phyloP scores from a whole-genome alignment of 768 basidiomycete genomes.

The Suillus ampliporus region DNA sequence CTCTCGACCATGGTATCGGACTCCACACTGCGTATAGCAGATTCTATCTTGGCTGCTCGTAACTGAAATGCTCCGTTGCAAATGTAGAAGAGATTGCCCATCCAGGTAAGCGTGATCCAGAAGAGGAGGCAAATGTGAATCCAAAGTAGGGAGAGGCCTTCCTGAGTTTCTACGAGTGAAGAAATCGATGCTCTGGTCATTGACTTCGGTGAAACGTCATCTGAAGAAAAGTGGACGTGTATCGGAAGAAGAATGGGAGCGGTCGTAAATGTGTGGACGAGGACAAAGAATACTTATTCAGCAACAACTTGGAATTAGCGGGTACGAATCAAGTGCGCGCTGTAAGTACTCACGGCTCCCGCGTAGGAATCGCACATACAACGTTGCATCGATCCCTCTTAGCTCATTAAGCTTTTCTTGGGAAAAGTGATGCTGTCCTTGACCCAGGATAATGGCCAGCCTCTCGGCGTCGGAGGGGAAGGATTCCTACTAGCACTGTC shows the following conservation, averaged over 20 bases:
- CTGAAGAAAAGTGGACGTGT: conserved; percentile 65
- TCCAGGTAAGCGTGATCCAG: conserved; percentile 77
- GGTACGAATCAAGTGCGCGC: background rate
- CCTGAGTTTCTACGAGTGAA: conserved; percentile 59
- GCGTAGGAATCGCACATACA: conserved; percentile 76
- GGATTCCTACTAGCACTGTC: conserved; percentile 41
- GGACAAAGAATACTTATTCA: conserved; percentile 64
- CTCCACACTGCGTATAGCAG: conserved; percentile 40
- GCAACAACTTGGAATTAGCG: background rate
- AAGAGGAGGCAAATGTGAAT: conserved; percentile 75
- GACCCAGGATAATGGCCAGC: conserved; percentile 77
- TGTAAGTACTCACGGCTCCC: conserved; percentile 62
- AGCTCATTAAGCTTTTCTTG: conserved; percentile 66
- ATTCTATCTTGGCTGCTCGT: conserved; percentile 60
- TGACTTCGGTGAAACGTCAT: conserved; percentile 52
- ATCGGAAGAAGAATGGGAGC: conserved; percentile 74
- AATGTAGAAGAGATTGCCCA: conserved; percentile 70
- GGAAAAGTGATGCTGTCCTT: conserved; percentile 59
- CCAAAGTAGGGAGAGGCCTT: conserved; percentile 68
- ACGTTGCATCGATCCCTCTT: conserved; percentile 74
- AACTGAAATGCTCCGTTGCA: conserved; percentile 68
- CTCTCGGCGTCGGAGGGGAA: conserved; percentile 62
- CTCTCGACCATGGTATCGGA: conserved; percentile 37
- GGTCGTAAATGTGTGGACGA: conserved; percentile 71
- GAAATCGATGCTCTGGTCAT: conserved; percentile 80